Evolutionary conservation across 2,329 filamentous ascomycete genomes (phyloP), one percentile per base, ranked within the genome.

Genomic region (Leptographium flavum): DNA sequence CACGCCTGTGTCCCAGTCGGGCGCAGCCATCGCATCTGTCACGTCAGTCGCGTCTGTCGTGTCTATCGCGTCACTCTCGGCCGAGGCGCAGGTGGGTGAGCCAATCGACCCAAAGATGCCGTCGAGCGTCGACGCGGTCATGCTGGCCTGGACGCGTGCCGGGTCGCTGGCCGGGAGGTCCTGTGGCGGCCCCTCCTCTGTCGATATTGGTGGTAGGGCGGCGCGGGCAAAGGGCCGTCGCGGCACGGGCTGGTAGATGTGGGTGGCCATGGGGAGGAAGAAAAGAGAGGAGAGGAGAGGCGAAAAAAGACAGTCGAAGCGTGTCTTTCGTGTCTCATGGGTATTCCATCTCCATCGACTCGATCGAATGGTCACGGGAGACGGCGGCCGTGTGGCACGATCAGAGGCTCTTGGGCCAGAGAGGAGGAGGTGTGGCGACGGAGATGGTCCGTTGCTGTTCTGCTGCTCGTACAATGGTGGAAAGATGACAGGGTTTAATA

Each of bases 111-210:
- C 80, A 67, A 94, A 98, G 56, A 98, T 98, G 45, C 92, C 90
- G 54, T 83, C 84, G 5, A 98, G 74, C 0, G 92, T 94, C 2
- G 87, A 88, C 10, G 84, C 81, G 4, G 87, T 94, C 49, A 98
- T 72, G 59, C 95, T 94, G 57, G 87, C n/a, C n/a, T n/a, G 68
- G 47, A 87, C 75, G 10, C 87, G 94, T 14, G 13, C 21, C 13
- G 35, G 22, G 21, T 21, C 15, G 10, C 5, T 21, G 9, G 11
- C 14, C 9, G 35, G 19, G 35, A 14, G 21, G 15, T 15, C 5
- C 7, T 37, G 11, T 7, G 19, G 35, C 8, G 11, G 14, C 23
- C 35, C 13, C 15, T n/a, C n/a, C n/a, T n/a, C n/a, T 5, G 5
- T 37, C 35, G 35, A 15, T 11, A 2, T 23, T 21, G 11, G 35